Conservation (phyloP, 2,329 filamentous ascomycete species). For the Diplodia corticola region DNA sequence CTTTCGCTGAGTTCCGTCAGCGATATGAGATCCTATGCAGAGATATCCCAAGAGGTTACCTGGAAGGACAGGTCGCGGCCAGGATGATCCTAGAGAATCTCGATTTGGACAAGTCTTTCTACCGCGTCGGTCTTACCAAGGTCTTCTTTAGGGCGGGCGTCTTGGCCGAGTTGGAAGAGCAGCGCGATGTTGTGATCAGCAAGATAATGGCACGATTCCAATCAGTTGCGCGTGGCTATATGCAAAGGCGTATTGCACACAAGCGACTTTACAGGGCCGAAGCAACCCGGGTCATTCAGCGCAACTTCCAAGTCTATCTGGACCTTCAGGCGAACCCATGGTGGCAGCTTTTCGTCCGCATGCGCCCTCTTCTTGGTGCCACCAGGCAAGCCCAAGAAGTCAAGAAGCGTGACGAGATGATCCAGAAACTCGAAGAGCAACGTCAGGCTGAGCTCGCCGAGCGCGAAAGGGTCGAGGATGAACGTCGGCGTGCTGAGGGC, state of each 20-base stretch:
- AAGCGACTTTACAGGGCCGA: conserved; percentile 94
- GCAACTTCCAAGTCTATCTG: conserved; percentile 89
- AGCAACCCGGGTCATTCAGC: conserved; percentile 90
- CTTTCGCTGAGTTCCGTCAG: conserved; percentile 91
- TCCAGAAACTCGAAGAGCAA: conserved; percentile 80
- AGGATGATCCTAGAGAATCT: conserved; percentile 87
- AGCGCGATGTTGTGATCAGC: conserved; percentile 86
- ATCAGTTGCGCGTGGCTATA: conserved; percentile 85
- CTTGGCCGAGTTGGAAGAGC: conserved; percentile 93
- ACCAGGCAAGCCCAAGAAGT: conserved; percentile 91
- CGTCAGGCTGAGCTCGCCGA: conserved; percentile 75
- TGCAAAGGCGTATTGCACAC: conserved; percentile 81
- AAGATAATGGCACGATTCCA: conserved; percentile 95
- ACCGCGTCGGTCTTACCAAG: conserved; percentile 92
- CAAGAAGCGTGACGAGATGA: conserved; percentile 92
- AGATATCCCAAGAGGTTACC: conserved; percentile 79
- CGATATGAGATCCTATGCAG: conserved; percentile 94
- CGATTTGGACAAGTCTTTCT: conserved; percentile 79
- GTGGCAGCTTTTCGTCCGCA: conserved; percentile 94
- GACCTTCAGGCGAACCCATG: conserved; percentile 90
- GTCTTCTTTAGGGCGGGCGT: conserved; percentile 98
- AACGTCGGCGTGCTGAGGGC: conserved; percentile 79
- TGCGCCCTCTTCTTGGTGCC: conserved; percentile 91
- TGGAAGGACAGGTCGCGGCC: conserved; percentile 85
- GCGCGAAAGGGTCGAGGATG: conserved; percentile 82